These are phyloP conservation scores for Globisporangium cylindrosporum DNA, from an alignment of 352 stramenopile species.

Conservation along the genomic window DNA sequence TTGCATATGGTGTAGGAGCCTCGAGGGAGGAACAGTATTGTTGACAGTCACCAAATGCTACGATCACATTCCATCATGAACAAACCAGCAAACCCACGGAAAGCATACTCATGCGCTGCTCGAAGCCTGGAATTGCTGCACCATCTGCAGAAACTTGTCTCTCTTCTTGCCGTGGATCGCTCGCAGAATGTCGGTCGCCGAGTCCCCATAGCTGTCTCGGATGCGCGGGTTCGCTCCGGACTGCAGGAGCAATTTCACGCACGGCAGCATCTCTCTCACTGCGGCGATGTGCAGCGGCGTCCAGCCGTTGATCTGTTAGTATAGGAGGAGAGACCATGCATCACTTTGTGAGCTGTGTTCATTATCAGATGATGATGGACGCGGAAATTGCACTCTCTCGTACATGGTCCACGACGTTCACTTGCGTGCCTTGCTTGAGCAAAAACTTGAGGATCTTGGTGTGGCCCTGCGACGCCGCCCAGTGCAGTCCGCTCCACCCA, in stretches of 20 bases:
- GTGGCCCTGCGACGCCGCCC: conserved; percentile 68
- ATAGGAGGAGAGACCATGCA: neutral
- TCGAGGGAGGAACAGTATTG: neutral
- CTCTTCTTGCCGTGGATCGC: conserved; percentile 43
- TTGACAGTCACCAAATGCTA: neutral
- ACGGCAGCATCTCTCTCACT: conserved; percentile 41
- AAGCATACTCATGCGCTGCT: neutral
- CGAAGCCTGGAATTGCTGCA: conserved; percentile 25
- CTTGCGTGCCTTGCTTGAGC: conserved; percentile 33
- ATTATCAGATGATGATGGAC: neutral
- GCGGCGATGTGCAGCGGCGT: conserved; percentile 64
- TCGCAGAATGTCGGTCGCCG: conserved; percentile 33
- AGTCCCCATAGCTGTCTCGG: conserved; percentile 59
- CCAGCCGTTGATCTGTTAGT: conserved; percentile 55
- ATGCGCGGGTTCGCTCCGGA: conserved; percentile 35
- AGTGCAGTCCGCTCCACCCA: conserved; percentile 76
- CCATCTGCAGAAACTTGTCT: conserved; percentile 36
- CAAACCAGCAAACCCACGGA: neutral
- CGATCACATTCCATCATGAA: conserved; percentile 3
- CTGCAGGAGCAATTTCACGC: conserved; percentile 45
- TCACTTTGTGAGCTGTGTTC: neutral
- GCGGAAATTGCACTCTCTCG: neutral
- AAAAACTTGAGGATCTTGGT: conserved; percentile 46
- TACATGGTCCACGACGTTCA: conserved; percentile 67
- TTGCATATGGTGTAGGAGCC: neutral